A percentile compares a stretch with the other conserved stretches of the same genome.
phyloP scores from a whole-genome alignment of 2,329 filamentous ascomycete species.

The Aspergillus hortae region DNA sequence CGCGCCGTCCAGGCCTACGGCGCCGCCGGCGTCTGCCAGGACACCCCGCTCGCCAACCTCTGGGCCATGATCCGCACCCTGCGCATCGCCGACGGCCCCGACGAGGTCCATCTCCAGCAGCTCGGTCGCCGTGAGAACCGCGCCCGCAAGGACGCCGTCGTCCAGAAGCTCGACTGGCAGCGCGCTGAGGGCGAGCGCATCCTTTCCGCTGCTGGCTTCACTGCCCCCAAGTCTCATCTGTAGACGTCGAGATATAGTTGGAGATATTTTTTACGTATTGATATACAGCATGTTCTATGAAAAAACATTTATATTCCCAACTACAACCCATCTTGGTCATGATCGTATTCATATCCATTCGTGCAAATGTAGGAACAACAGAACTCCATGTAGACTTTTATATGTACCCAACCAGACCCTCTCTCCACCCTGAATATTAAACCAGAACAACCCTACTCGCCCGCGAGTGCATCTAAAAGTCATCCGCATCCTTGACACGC shows the following conservation, averaged over 20 bases:
- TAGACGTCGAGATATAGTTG: conserved; percentile 11
- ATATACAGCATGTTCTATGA: conserved; percentile 1
- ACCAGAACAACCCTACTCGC: conserved; percentile 11
- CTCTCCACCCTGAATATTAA: not conserved
- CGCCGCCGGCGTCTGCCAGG: conserved; percentile 85
- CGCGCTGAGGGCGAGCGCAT: conserved; percentile 35
- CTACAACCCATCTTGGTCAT: not conserved
- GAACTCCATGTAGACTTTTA: not conserved
- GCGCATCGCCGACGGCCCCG: conserved; percentile 85
- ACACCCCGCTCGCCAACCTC: conserved; percentile 83
- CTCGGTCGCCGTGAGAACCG: conserved; percentile 55
- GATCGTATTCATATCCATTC: not conserved
- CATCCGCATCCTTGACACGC: conserved; percentile 27
- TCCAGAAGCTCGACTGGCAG: conserved; percentile 44
- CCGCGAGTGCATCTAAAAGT: conserved; percentile 22
- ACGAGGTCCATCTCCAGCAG: conserved; percentile 80
- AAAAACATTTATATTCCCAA: not conserved
- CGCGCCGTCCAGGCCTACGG: conserved; percentile 91
- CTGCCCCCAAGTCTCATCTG: conserved; percentile 29
- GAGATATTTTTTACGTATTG: no score
- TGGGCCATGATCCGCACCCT: conserved; percentile 79
- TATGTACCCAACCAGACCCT: not conserved
- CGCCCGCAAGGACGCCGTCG: conserved; percentile 42
- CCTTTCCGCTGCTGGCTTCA: conserved; percentile 33
- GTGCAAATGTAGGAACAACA: not conserved